Percentiles rank a stretch among this genome's conserved stretches.
Conservation (phyloP, 352 stramenopile genomes). For the Globisporangium uncinulatum region DNA sequence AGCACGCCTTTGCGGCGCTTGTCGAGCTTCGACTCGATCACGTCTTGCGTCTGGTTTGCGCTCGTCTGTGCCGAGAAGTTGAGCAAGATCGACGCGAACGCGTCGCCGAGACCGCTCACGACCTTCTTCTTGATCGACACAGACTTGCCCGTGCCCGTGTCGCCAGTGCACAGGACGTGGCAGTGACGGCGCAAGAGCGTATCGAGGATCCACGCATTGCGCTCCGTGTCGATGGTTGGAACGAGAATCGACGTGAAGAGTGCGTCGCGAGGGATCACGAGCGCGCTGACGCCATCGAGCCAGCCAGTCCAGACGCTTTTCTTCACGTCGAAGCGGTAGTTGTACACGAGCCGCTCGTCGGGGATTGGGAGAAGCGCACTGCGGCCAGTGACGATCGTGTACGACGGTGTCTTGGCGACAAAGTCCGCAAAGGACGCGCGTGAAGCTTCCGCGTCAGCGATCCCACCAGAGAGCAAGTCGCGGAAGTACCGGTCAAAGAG, state of each 20-base stretch:
- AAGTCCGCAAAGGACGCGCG: slow-evolving; percentile 77
- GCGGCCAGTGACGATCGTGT: slow-evolving; percentile 27
- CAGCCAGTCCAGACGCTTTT: slow-evolving; percentile 76
- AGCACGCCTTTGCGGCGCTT: slow-evolving; percentile 92
- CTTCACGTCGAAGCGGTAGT: slow-evolving; percentile 89
- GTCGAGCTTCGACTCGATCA: slow-evolving; percentile 93
- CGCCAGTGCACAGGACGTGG: slow-evolving; percentile 88
- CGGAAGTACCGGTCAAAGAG: slow-evolving; percentile 85
- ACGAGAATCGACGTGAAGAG: slow-evolving; percentile 90
- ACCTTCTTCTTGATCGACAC: slow-evolving; percentile 94
- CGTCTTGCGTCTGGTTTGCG: slow-evolving; percentile 92
- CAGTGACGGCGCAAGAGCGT: slow-evolving; percentile 83
- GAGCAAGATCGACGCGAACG: slow-evolving; percentile 88
- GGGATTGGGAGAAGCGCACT: slow-evolving; percentile 38
- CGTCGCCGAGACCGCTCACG: slow-evolving; percentile 62
- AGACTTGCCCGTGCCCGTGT: slow-evolving; percentile 93
- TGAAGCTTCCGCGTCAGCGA: slow-evolving; percentile 26
- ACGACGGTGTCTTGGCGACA: slow-evolving; percentile 76
- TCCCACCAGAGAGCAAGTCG: slow-evolving; percentile 49
- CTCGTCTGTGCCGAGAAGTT: slow-evolving; percentile 93
- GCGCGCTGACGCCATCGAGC: slow-evolving; percentile 47
- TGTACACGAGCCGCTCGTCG: slow-evolving; percentile 79
- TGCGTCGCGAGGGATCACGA: slow-evolving; percentile 63
- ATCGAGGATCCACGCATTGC: slow-evolving; percentile 90
- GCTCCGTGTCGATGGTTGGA: slow-evolving; percentile 91